Conservation (phyloP, 768 basidiomycete species). For the Udeniomyces megalosporus region DNA sequence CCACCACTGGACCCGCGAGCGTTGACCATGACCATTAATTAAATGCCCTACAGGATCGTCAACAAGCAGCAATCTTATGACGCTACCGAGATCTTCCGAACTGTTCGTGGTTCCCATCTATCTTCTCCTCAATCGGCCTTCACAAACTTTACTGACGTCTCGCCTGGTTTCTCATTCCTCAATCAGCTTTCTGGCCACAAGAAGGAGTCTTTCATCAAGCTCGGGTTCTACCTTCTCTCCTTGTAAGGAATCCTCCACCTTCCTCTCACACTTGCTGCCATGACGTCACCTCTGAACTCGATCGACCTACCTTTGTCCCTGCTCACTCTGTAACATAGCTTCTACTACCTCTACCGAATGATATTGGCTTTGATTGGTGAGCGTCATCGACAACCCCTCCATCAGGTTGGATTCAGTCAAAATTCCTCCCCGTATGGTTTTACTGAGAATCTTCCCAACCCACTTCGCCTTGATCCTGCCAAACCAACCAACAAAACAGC, state of each 20-base stretch:
- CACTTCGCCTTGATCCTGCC: too few species aligned
- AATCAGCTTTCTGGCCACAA: conserved; percentile 52
- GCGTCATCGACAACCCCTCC: too few species aligned
- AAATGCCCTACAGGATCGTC: conserved; percentile 80
- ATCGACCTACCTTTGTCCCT: too few species aligned
- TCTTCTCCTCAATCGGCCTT: neutral
- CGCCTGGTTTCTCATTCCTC: neutral
- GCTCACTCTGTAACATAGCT: neutral
- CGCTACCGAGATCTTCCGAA: conserved; percentile 97
- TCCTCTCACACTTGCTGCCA: conserved; percentile 50
- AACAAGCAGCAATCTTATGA: conserved; percentile 97
- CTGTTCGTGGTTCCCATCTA: conserved; percentile 33
- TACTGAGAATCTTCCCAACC: too few species aligned
- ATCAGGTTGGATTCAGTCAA: too few species aligned
- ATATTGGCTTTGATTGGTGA: conserved; percentile 24
- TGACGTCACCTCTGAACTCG: conserved; percentile 2
- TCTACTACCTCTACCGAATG: conserved; percentile 27
- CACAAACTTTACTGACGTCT: neutral
- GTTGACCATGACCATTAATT: too few species aligned
- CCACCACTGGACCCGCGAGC: too few species aligned
- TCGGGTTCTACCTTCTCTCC: conserved; percentile 39
- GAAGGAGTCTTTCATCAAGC: conserved; percentile 88
- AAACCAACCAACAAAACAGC: too few species aligned
- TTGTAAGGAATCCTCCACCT: conserved; percentile 49
- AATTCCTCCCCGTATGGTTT: too few species aligned